Evolutionary conservation across 106 monocot species (phyloP), one percentile per base, ranked within the genome.

Genomic region (Posidonia australis): DNA sequence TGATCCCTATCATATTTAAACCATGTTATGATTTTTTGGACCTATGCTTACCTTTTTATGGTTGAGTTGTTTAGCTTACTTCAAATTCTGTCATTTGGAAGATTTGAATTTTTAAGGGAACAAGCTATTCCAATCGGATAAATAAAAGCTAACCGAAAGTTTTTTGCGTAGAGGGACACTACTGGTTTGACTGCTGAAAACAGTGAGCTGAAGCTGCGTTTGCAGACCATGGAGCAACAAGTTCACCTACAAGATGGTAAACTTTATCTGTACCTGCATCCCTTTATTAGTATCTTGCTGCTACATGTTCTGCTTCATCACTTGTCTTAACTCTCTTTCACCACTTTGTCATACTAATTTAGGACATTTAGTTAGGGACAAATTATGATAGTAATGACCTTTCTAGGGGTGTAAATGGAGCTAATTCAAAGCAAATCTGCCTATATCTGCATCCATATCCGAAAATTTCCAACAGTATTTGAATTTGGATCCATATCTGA

Each of bases 171-270:
- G 92, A 85, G 83, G 76, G 88, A 92, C 41, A 83, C 78, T 29
- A 78, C 66, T 64, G 80, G 80, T 10, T 71, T 92, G 46, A 82
- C 67, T 59, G 73, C 72, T 52, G 80, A 92, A 75, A 92, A 92
- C 68, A 92, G 62, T 65, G 82, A 88, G 64, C 74, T 92, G 74
- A 92, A 85, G 75, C 48, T 92, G 25, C 82, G 69, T 47, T 53
- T 92, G 59, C 82, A 88, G 76, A 72, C 76, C 64, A 83, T 85
- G 78, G 88, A 92, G 47, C 92, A 88, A 60, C 85, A 92, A 72
- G 80, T 82, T 47, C 77, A 77, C 60, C 76, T 88, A 28, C 88
- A 92, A 57, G 85, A 88, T 77, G 82, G 92, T 93, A 78, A 80
- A 73, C 46, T 45, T 64, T 6, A 25, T 31, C 2, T 32, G 25